Evolutionary conservation across 2,329 filamentous ascomycete genomes (phyloP).

Genomic region (Xylaria sp.): DNA sequence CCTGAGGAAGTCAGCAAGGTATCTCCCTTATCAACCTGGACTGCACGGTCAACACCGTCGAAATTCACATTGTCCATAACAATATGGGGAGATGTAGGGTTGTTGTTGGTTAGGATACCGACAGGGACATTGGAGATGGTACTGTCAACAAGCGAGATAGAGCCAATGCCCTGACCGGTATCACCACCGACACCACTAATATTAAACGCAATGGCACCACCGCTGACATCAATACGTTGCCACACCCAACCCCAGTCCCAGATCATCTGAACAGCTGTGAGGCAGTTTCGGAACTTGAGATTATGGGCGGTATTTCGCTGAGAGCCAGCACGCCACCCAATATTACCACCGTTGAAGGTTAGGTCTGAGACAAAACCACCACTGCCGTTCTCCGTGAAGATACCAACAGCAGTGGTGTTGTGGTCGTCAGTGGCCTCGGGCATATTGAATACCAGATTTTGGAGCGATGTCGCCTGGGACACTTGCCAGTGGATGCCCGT

Average conservation of each 20-base stretch:
- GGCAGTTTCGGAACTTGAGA: slow-evolving; percentile 56
- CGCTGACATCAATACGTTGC: neutral
- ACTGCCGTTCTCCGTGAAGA: slow-evolving; percentile 65
- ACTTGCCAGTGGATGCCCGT: slow-evolving; percentile 68
- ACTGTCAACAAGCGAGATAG: slow-evolving; percentile 60
- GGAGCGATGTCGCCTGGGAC: slow-evolving; percentile 60
- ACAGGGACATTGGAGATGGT: slow-evolving; percentile 54
- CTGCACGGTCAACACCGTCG: slow-evolving; percentile 40
- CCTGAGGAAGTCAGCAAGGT: neutral
- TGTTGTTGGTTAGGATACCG: slow-evolving; percentile 56
- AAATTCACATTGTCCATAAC: slow-evolving; percentile 62
- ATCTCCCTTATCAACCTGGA: neutral
- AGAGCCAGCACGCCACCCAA: slow-evolving; percentile 50
- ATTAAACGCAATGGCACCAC: slow-evolving; percentile 35
- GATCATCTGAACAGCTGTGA: slow-evolving; percentile 60
- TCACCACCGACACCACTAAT: slow-evolving; percentile 55
- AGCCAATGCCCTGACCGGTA: slow-evolving; percentile 50
- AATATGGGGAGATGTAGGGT: slow-evolving; percentile 37
- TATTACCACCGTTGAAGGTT: slow-evolving; percentile 64
- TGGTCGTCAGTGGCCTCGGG: slow-evolving; percentile 49
- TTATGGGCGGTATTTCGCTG: slow-evolving; percentile 68
- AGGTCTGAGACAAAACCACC: slow-evolving; percentile 64
- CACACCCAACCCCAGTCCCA: slow-evolving; percentile 63
- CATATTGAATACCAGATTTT: slow-evolving; percentile 66
- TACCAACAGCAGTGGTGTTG: slow-evolving; percentile 54